Evolutionary conservation across 176 grass and related monocot genomes (phyloP).

Genomic region (Elymus sibiricus): DNA sequence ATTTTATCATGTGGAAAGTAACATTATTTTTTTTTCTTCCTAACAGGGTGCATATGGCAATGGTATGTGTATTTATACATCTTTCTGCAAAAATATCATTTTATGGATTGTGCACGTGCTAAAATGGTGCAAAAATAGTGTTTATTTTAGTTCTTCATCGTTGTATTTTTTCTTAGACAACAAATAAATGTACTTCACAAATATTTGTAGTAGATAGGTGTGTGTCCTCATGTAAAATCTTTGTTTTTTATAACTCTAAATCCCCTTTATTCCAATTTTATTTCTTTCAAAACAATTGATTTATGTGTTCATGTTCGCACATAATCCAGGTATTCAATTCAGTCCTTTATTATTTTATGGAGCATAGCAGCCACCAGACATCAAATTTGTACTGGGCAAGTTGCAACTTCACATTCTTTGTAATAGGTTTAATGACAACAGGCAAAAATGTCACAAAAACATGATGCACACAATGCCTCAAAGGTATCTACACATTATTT

Average conservation of each 20-base stretch:
- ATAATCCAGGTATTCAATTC: neutral
- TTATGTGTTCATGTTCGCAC: neutral
- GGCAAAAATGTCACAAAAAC: conserved; percentile 64
- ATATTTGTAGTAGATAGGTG: neutral
- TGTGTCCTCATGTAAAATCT: neutral
- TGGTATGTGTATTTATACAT: neutral
- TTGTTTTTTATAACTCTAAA: neutral
- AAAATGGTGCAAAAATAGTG: neutral
- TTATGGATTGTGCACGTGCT: neutral
- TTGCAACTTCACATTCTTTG: neutral
- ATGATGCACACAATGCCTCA: conserved; percentile 39
- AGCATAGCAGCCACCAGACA: neutral
- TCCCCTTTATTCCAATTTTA: neutral
- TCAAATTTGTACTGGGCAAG: neutral
- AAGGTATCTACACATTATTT: conserved; percentile 65
- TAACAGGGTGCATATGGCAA: neutral
- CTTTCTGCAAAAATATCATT: neutral
- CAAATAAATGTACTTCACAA: neutral
- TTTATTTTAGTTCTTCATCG: neutral
- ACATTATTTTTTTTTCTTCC: neutral
- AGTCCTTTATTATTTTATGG: conserved; percentile 14
- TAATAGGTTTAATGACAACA: conserved; percentile 35
- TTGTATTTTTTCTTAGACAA: neutral
- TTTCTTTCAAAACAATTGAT: neutral
- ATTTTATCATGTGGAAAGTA: neutral